Conservation (phyloP, 2,329 filamentous ascomycete species). For the Alternaria rosae region DNA sequence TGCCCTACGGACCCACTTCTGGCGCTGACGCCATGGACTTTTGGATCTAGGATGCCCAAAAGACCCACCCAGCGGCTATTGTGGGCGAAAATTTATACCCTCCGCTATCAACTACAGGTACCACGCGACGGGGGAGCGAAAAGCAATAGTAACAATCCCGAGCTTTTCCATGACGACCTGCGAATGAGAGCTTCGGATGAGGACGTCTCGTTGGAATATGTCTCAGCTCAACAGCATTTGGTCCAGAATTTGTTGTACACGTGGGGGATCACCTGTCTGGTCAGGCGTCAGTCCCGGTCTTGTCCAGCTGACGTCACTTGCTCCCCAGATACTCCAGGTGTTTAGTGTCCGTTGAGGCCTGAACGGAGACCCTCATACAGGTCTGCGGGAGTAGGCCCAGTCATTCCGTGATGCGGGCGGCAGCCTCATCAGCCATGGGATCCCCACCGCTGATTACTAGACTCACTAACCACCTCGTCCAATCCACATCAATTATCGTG, state of each 20-base stretch:
- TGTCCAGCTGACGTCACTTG: background rate
- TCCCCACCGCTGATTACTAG: background rate
- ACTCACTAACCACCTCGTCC: background rate
- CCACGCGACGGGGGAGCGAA: constrained; percentile 9
- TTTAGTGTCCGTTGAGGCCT: background rate
- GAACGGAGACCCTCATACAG: background rate
- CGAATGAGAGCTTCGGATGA: background rate
- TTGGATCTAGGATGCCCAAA: constrained; percentile 29
- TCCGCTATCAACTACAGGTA: constrained; percentile 2
- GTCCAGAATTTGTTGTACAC: background rate
- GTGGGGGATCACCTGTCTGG: background rate
- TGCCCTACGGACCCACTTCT: constrained; percentile 38
- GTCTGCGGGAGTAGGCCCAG: background rate
- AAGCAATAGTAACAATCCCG: background rate
- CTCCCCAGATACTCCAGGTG: background rate
- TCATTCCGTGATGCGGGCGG: background rate
- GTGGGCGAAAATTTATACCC: constrained; percentile 15
- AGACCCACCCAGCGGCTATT: constrained; percentile 35
- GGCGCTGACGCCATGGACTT: constrained; percentile 24
- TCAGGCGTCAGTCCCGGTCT: background rate
- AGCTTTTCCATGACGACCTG: background rate
- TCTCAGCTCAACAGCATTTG: background rate
- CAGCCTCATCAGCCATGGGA: background rate
- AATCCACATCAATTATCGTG: background rate
- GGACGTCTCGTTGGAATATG: background rate